Evolutionary conservation across 306 rosid genomes (phyloP), one percentile per base, ranked within the genome.

Genomic region (Begonia masoniana): DNA sequence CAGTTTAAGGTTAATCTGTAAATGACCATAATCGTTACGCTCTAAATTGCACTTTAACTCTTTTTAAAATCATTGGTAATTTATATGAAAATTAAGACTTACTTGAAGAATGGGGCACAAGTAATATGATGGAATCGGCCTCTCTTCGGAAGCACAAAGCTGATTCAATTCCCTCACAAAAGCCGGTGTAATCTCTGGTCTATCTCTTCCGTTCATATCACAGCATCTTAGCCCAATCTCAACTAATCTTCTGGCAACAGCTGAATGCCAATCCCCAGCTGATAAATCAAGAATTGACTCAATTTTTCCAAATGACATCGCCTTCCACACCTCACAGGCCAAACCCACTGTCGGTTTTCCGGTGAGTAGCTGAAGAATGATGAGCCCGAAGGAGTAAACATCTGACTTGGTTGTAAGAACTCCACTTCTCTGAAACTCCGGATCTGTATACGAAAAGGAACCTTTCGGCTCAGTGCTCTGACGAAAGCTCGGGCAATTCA

Each of bases 51-150:
- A n/a, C n/a, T n/a, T 17, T 17, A 17, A 17, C 19, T 1, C 19
- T 17, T 17, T 1, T 17, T 17, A 17, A 17, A 17, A 17, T 17
- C 1, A 17, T 17, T 1, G 19, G 1, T 17, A 17, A 17, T 17
- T 26, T 26, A 26, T 26, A 3, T 26, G 35, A 26, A 50, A 16
- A 50, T 1, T 13, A 60, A 19, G 2, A 6, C 62, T 71, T 26
- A 81, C 97, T 82, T 80, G 81, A 69, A 76, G 84, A 62, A 88
- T 82, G 55, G 97, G 93, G 74, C 97, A 88, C 72, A 82, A 58
- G 76, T 79, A 82, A 70, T 77, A 88, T 9, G 93, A 57, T 61
- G 93, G 97, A 52, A 84, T 78, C 0, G 82, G 76, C 42, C 82
- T 75, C 66, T 88, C 95, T 67, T 84, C 88, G 2, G 85, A 70